Evolutionary conservation across 2,329 filamentous ascomycete genomes (phyloP).

Genomic region (Bipolaris zeicola): DNA sequence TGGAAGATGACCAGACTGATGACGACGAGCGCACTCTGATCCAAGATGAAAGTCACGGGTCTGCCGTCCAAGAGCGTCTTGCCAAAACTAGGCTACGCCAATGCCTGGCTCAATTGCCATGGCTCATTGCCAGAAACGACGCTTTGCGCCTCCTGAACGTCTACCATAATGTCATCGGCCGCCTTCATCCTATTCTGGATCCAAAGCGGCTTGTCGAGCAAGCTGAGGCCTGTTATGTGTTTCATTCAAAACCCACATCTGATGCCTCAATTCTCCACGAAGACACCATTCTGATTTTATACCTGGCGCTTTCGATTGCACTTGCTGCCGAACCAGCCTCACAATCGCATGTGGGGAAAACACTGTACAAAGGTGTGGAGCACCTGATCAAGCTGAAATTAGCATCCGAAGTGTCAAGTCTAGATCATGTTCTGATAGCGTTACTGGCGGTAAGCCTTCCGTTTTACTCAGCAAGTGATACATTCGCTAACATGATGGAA

Average conservation of each 20-base stretch:
- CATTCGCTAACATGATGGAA: neutral
- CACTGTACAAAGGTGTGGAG: neutral
- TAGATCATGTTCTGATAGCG: neutral
- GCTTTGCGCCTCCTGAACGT: neutral
- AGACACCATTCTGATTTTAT: neutral
- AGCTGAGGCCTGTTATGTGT: neutral
- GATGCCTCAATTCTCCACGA: neutral
- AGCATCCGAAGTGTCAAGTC: neutral
- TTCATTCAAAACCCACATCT: neutral
- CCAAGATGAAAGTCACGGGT: neutral
- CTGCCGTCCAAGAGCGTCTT: conserved; percentile 1
- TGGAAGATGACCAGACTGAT: neutral
- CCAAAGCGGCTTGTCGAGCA: conserved; percentile 1
- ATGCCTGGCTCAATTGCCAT: neutral
- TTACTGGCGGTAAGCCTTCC: neutral
- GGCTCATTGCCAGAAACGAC: neutral
- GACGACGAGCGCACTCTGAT: neutral
- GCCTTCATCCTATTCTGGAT: conserved; percentile 1
- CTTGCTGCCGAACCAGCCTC: neutral
- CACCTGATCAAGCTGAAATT: neutral
- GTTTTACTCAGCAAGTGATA: neutral
- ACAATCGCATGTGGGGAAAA: neutral
- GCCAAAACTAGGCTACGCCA: neutral
- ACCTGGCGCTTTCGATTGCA: neutral
- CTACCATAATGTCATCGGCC: neutral